Conservation (phyloP, 345 rosid species). For the Hypericum androsaemum region DNA sequence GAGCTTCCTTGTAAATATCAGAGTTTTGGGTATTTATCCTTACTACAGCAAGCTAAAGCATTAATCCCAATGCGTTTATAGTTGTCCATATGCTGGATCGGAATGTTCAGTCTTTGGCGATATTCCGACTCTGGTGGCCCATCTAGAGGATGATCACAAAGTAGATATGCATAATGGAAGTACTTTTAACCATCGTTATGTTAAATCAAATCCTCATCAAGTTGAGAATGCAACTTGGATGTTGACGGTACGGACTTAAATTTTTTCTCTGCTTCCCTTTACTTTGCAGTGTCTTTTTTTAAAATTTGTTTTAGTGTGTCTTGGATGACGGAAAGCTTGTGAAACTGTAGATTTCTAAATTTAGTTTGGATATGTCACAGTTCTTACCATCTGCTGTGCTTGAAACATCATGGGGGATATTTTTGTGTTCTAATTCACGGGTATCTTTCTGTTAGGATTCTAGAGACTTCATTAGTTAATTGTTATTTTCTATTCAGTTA, state of each 20-base stretch:
- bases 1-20: slow-evolving; percentile 81
- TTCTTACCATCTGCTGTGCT: no score
- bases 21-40: slow-evolving; percentile 61
- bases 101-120: slow-evolving; percentile 70
- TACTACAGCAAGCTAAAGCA: slow-evolving; percentile 80
- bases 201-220: slow-evolving; percentile 72
- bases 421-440: no score
- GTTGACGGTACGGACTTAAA: slow-evolving; percentile 40
- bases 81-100: slow-evolving; percentile 75
- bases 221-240: slow-evolving; percentile 85
- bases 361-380: no score
- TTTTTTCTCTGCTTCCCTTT: not conserved
- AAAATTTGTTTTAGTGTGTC: no score
- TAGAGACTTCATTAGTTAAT: no score
- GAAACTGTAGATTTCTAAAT: no score
- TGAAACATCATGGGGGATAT: no score
- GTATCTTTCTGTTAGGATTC: no score
- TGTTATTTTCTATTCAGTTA: no score
- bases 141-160: slow-evolving; percentile 69
- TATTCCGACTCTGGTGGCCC: slow-evolving; percentile 62
- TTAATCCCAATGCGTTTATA: slow-evolving; percentile 53
- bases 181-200: slow-evolving; percentile 76
- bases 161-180: slow-evolving; percentile 86
- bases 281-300: not conserved
- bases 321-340: no score